Evolutionary conservation across 2,329 filamentous ascomycete species (phyloP).

Genomic region (Arthrobotrys megalospora): DNA sequence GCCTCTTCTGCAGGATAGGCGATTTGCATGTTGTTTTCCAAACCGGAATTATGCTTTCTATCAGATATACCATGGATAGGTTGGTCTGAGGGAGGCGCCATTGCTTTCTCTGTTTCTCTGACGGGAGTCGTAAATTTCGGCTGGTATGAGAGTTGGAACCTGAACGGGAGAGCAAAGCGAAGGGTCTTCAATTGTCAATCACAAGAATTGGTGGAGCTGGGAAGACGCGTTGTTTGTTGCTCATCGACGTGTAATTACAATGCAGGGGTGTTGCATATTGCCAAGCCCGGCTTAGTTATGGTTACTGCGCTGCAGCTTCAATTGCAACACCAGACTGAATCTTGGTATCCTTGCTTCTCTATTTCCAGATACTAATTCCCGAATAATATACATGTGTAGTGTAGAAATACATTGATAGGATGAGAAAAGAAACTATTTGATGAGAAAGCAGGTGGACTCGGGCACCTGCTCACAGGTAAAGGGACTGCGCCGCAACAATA

Average conservation of each 20-base stretch:
- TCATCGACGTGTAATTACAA: constrained; percentile 49
- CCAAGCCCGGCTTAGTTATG: constrained; percentile 2
- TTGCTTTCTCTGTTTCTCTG: constrained; percentile 6
- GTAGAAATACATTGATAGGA: not conserved
- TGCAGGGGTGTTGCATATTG: constrained; percentile 19
- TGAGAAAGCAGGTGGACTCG: not conserved
- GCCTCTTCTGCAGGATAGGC: constrained; percentile 91
- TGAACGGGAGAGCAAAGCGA: not conserved
- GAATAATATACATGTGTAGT: constrained; percentile 16
- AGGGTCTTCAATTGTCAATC: not conserved
- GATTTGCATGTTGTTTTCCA: constrained; percentile 16
- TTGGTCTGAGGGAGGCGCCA: constrained; percentile 32
- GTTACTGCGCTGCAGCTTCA: too few species aligned
- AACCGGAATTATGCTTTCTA: constrained; percentile 14
- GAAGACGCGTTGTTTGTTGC: constrained; percentile 57
- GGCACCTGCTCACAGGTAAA: constrained; percentile 79
- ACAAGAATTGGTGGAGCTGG: not conserved
- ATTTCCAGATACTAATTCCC: not conserved
- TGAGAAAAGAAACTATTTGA: not conserved
- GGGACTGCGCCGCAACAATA: constrained; percentile 92
- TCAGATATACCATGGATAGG: not conserved
- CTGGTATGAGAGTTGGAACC: not conserved
- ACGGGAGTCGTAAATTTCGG: not conserved
- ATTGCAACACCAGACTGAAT: too few species aligned
- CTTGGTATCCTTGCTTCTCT: not conserved